A percentile compares a stretch with the other conserved stretches of the same genome.
phyloP scores from a whole-genome alignment of 2,329 filamentous ascomycete genomes.

The Chaetomium olivaceum region DNA sequence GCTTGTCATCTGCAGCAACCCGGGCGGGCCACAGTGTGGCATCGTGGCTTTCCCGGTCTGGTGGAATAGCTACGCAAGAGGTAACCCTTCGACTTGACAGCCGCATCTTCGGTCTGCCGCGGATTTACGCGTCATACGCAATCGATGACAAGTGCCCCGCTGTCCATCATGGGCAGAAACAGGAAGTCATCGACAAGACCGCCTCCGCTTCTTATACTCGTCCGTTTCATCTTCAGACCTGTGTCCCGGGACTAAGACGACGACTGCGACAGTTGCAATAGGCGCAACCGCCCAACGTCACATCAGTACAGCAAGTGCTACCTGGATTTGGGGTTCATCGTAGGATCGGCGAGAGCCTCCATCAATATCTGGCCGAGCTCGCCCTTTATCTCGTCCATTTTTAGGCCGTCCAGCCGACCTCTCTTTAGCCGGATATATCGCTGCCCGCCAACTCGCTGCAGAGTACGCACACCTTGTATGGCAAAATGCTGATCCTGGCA shows the following conservation, averaged over 20 bases:
- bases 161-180: constrained; percentile 15
- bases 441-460: constrained; percentile 21
- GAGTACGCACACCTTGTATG: constrained; percentile 31
- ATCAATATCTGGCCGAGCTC: constrained; percentile 4
- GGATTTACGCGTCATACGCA: constrained; percentile 16
- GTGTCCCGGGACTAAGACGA: background rate
- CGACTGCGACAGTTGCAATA: constrained; percentile 5
- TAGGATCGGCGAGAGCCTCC: constrained; percentile 18
- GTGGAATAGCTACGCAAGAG: no score
- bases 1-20: background rate
- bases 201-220: constrained; percentile 14
- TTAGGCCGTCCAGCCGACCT: constrained; percentile 24
- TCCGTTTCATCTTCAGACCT: constrained; percentile 20
- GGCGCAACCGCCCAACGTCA: constrained; percentile 6
- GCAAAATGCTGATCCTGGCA: constrained; percentile 35
- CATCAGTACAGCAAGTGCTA: constrained; percentile 11
- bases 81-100: background rate
- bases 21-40: background rate
- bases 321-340: constrained; percentile 15
- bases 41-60: background rate
- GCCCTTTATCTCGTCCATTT: constrained; percentile 25
- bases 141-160: constrained; percentile 6
- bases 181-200: constrained; percentile 21
- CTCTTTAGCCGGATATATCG: constrained; percentile 32
- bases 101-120: constrained; percentile 13